Evolutionary conservation across 1,139 yeast genomes (phyloP).

Genomic region (Debaryomyces singareniensis): DNA sequence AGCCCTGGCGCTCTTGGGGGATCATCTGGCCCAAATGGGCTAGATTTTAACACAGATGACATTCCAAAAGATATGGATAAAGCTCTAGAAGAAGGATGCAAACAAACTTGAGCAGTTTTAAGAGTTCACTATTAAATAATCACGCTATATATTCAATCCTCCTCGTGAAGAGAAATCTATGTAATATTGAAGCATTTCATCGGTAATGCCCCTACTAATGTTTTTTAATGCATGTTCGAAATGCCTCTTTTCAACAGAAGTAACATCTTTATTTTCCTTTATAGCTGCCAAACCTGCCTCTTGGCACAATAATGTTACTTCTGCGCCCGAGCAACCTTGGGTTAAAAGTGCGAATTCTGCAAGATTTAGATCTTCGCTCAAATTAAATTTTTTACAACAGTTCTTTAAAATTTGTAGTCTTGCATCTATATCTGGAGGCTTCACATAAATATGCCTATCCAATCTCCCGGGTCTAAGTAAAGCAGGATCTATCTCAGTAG

Average conservation of each 20-base stretch:
- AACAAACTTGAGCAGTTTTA: constrained; percentile 13
- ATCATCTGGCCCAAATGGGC: constrained; percentile 20
- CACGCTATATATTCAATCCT: constrained; percentile 23
- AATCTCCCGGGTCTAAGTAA: constrained; percentile 88
- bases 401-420: constrained; percentile 70
- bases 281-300: constrained; percentile 93
- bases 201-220: constrained; percentile 72
- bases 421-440: constrained; percentile 82
- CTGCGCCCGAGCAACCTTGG: constrained; percentile 96
- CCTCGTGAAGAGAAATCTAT: constrained; percentile 51
- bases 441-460: constrained; percentile 86
- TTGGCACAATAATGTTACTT: constrained; percentile 83
- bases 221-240: constrained; percentile 65
- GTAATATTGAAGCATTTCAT: constrained; percentile 76
- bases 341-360: constrained; percentile 52
- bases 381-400: constrained; percentile 50
- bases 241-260: constrained; percentile 52
- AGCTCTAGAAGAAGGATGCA: constrained; percentile 32
- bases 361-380: constrained; percentile 39
- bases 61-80: constrained; percentile 47
- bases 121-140: constrained; percentile 1
- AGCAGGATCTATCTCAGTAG: constrained; percentile 89
- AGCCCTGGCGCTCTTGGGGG: too few species aligned
- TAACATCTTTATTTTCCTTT: constrained; percentile 62
- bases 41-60: constrained; percentile 38